These are phyloP conservation scores for Backusella tuberculispora DNA, from an alignment of 192 early-diverging fungal species.

Conservation along the genomic window DNA sequence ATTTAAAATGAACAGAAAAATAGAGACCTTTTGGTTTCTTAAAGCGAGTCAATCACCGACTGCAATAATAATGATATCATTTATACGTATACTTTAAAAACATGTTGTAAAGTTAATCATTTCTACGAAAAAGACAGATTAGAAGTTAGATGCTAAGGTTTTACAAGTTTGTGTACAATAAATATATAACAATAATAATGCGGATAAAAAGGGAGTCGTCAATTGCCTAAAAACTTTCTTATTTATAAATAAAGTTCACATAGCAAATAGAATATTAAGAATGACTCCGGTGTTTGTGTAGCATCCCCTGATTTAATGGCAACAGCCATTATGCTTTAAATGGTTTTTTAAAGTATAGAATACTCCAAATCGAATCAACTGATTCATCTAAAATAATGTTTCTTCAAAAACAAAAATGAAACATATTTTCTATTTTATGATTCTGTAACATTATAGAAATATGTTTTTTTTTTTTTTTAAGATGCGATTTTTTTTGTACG, in stretches of 20 bases:
- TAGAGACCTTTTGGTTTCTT: background rate
- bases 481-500: background rate
- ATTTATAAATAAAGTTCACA: conserved; percentile 5
- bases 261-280: background rate
- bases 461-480: background rate
- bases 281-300: background rate
- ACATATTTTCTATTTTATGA: background rate
- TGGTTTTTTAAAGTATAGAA: background rate
- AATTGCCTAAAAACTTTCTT: background rate
- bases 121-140: background rate
- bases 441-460: background rate
- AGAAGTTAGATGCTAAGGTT: background rate
- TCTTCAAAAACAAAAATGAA: background rate
- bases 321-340: background rate
- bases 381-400: background rate
- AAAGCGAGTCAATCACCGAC: background rate
- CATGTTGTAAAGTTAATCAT: background rate
- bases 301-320: background rate
- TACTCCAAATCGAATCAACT: background rate
- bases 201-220: background rate
- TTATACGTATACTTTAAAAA: background rate
- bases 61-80: background rate
- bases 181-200: background rate
- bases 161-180: background rate
- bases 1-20: background rate